phyloP scores from a whole-genome alignment of 2,329 filamentous ascomycete species.

The Aspergillus ibericus region DNA sequence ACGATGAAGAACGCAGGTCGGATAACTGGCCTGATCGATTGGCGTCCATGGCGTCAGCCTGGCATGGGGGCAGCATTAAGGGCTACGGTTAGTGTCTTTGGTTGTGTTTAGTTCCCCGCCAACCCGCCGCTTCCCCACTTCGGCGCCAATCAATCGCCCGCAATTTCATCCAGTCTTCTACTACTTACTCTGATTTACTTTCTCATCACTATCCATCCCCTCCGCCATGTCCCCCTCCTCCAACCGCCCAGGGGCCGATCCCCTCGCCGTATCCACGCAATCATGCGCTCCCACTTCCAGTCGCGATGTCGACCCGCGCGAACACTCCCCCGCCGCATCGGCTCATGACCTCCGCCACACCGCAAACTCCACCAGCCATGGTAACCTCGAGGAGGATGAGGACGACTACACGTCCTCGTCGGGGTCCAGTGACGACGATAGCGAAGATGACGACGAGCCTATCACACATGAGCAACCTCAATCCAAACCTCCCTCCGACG shows the following conservation, averaged over 20 bases:
- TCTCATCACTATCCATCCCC: neutral
- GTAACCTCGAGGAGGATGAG: conserved; percentile 14
- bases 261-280: neutral
- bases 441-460: conserved; percentile 21
- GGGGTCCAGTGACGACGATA: conserved; percentile 25
- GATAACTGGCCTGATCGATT: neutral
- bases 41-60: neutral
- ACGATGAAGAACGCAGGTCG: neutral
- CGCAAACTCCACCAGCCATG: neutral
- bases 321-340: neutral
- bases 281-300: neutral
- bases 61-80: neutral
- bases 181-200: neutral
- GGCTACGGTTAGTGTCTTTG: neutral
- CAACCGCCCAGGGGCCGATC: neutral
- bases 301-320: neutral
- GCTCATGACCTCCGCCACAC: neutral
- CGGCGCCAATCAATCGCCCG: conserved; percentile 1
- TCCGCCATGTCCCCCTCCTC: neutral
- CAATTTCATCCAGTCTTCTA: neutral
- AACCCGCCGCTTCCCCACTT: neutral
- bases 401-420: conserved; percentile 26
- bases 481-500: neutral
- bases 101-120: neutral
- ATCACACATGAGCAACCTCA: neutral